These are phyloP conservation scores for Rhizopogon roseolus DNA, from an alignment of 768 basidiomycete genomes.

Conservation along the genomic window DNA sequence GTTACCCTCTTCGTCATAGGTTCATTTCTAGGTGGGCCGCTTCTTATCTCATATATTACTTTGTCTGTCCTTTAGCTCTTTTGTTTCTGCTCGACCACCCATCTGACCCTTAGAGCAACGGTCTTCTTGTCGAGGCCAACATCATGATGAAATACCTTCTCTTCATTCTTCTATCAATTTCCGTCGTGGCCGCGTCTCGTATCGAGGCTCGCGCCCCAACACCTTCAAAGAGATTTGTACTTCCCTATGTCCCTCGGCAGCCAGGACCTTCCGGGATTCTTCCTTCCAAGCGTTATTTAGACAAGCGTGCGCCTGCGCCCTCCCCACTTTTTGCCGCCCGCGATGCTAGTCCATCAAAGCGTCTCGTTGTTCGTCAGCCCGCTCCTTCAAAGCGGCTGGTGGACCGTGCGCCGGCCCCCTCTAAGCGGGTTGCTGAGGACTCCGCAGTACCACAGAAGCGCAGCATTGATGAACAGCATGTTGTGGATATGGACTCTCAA, in stretches of 20 bases:
- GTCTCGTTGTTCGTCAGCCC: neutral
- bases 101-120: neutral
- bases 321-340: neutral
- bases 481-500: conserved; percentile 9
- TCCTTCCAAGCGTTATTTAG: neutral
- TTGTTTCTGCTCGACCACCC: neutral
- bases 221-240: conserved; percentile 2
- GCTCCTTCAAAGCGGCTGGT: neutral
- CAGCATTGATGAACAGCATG: conserved; percentile 9
- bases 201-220: neutral
- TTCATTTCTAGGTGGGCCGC: neutral
- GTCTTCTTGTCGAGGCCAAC: neutral
- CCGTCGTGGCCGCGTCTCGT: neutral
- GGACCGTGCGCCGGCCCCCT: neutral
- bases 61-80: neutral
- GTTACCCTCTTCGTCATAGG: conserved; percentile 2
- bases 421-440: neutral
- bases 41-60: neutral
- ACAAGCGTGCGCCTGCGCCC: neutral
- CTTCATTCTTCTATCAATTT: neutral
- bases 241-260: neutral
- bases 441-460: conserved; percentile 2
- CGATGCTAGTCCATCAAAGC: neutral
- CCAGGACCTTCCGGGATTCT: neutral
- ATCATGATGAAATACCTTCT: conserved; percentile 2